These are phyloP conservation scores for Colletotrichum shisoi DNA, from an alignment of 2,329 filamentous ascomycete genomes.

Conservation along the genomic window DNA sequence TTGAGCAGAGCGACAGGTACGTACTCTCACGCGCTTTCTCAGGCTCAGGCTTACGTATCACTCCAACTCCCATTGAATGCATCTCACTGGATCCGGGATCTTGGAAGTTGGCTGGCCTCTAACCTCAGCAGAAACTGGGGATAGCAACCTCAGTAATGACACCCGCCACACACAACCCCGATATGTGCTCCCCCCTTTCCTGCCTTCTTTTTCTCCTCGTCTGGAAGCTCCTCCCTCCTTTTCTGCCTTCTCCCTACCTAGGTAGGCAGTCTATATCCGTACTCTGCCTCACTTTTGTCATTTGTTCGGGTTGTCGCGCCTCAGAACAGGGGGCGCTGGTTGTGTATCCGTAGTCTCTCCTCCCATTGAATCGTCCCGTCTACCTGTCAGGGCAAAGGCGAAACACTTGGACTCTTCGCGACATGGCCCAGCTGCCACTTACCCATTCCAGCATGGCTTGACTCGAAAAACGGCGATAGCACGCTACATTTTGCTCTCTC, in stretches of 20 bases:
- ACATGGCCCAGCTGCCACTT: constrained; percentile 31
- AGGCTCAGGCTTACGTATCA: background rate
- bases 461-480: constrained; percentile 37
- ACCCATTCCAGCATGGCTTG: constrained; percentile 34
- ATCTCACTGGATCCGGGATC: constrained; percentile 22
- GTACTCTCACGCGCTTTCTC: constrained; percentile 8
- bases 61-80: constrained; percentile 10
- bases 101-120: constrained; percentile 5
- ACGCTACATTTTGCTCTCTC: constrained; percentile 21
- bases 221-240: constrained; percentile 12
- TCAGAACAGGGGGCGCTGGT: constrained; percentile 7
- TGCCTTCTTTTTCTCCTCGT: constrained; percentile 17
- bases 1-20: constrained; percentile 1
- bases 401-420: constrained; percentile 33
- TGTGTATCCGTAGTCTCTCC: constrained; percentile 3
- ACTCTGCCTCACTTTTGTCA: constrained; percentile 16
- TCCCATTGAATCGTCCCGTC: background rate
- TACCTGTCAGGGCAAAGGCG: constrained; percentile 27
- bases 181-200: background rate
- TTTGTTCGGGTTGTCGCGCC: constrained; percentile 15
- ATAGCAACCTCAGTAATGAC: constrained; percentile 9
- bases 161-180: background rate
- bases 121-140: constrained; percentile 11
- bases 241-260: constrained; percentile 1
- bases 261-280: constrained; percentile 1